phyloP scores from a whole-genome alignment of 2,329 filamentous ascomycete species.

The Paraconiothyrium sp. region DNA sequence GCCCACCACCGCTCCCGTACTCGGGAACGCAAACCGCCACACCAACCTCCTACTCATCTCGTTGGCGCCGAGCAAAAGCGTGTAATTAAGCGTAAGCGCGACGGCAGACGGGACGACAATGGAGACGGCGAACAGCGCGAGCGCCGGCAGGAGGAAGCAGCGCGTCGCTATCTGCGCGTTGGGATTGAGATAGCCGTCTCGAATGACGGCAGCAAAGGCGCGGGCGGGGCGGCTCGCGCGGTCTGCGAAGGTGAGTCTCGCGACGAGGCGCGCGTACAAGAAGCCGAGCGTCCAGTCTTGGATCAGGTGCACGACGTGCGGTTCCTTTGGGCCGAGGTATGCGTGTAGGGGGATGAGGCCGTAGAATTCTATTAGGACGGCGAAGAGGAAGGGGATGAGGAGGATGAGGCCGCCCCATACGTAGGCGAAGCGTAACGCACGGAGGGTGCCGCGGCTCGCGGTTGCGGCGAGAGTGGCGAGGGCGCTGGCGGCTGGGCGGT shows the following conservation, averaged over 20 bases:
- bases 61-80: constrained; percentile 51
- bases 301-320: constrained; percentile 83
- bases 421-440: constrained; percentile 70
- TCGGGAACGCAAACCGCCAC: constrained; percentile 79
- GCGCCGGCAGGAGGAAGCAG: constrained; percentile 82
- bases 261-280: constrained; percentile 84
- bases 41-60: constrained; percentile 60
- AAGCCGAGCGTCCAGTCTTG: constrained; percentile 95
- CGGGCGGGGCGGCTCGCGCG: constrained; percentile 75
- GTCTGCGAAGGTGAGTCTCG: constrained; percentile 74
- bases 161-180: constrained; percentile 82
- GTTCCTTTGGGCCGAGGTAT: constrained; percentile 61
- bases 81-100: constrained; percentile 62
- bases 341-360: constrained; percentile 87
- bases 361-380: constrained; percentile 86
- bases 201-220: constrained; percentile 77
- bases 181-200: constrained; percentile 76
- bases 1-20: constrained; percentile 59
- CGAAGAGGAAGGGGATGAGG: constrained; percentile 82
- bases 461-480: constrained; percentile 41
- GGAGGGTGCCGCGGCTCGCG: constrained; percentile 41
- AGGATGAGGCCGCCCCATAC: constrained; percentile 78
- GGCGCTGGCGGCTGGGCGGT: constrained; percentile 38
- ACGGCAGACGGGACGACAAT: constrained; percentile 71
- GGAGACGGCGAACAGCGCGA: constrained; percentile 68